Evolutionary conservation across 208 protist species (phyloP).

Genomic region (Crithidia thermophila): DNA sequence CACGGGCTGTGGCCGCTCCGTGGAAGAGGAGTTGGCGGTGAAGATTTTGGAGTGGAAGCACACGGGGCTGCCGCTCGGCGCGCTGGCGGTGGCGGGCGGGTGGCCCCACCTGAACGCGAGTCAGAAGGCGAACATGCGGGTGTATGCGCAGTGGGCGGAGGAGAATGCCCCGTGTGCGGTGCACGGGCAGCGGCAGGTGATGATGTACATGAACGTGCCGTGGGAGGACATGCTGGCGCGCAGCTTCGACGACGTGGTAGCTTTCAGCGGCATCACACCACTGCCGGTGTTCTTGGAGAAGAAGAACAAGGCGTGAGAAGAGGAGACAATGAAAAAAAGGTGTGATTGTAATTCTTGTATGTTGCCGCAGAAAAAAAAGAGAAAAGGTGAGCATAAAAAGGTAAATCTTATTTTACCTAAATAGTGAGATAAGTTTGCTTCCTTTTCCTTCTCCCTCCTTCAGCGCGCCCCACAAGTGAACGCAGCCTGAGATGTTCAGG

Average conservation of each 20-base stretch:
- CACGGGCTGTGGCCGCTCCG: conserved; percentile 67
- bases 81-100: conserved; percentile 69
- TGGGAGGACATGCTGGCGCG: conserved; percentile 79
- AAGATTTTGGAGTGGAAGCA: conserved; percentile 87
- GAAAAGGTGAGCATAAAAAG: too few species aligned
- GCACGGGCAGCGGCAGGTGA: conserved; percentile 50
- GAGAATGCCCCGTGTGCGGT: conserved; percentile 50
- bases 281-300: conserved; percentile 53
- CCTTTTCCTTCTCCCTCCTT: too few species aligned
- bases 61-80: conserved; percentile 78
- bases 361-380: background rate
- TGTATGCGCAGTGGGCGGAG: conserved; percentile 68
- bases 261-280: conserved; percentile 65
- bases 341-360: background rate
- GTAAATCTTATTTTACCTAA: too few species aligned
- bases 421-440: too few species aligned
- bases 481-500: too few species aligned
- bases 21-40: conserved; percentile 86
- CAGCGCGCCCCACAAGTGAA: too few species aligned
- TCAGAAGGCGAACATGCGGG: conserved; percentile 47
- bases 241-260: conserved; percentile 55
- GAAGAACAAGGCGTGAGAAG: background rate
- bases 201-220: conserved; percentile 69
- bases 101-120: conserved; percentile 50
- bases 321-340: too few species aligned